A percentile compares a stretch with the other conserved stretches of the same genome.
Evolutionary conservation across 495 filamentous ascomycete species (phyloP).

Genomic region (Neurospora sp.): DNA sequence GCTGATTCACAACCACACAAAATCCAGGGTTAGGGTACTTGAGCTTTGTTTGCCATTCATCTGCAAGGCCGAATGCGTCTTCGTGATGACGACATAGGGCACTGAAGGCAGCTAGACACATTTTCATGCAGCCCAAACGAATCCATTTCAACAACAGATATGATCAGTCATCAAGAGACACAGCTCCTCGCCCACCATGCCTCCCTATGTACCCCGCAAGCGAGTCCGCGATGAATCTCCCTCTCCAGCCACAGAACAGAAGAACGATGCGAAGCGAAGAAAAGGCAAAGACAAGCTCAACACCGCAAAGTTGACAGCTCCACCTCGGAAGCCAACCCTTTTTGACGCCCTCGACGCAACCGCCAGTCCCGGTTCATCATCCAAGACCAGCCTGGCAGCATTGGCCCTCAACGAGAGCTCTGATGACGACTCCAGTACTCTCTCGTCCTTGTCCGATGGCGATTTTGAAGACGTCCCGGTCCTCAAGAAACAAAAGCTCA

Average conservation of each 20-base stretch:
- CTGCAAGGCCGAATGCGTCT: neutral
- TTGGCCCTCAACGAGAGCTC: conserved; percentile 42
- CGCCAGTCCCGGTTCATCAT: conserved; percentile 35
- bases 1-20: neutral
- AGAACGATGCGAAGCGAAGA: neutral
- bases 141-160: neutral
- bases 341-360: conserved; percentile 59
- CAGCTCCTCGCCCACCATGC: conserved; percentile 22
- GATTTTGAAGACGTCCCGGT: conserved; percentile 54
- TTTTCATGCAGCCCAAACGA: neutral
- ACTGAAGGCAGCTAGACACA: neutral
- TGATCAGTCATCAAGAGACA: neutral
- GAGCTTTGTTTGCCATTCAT: neutral
- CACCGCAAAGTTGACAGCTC: conserved; percentile 5
- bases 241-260: conserved; percentile 4
- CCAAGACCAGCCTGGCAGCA: conserved; percentile 38
- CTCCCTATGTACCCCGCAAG: conserved; percentile 37
- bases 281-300: conserved; percentile 5
- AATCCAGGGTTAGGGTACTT: neutral
- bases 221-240: conserved; percentile 28
- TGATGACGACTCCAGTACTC: conserved; percentile 37
- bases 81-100: neutral
- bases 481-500: conserved; percentile 1
- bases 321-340: conserved; percentile 44
- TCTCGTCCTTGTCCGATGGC: conserved; percentile 55